These are phyloP conservation scores for Ogataea henricii DNA, from an alignment of 805 yeast species.

Conservation along the genomic window DNA sequence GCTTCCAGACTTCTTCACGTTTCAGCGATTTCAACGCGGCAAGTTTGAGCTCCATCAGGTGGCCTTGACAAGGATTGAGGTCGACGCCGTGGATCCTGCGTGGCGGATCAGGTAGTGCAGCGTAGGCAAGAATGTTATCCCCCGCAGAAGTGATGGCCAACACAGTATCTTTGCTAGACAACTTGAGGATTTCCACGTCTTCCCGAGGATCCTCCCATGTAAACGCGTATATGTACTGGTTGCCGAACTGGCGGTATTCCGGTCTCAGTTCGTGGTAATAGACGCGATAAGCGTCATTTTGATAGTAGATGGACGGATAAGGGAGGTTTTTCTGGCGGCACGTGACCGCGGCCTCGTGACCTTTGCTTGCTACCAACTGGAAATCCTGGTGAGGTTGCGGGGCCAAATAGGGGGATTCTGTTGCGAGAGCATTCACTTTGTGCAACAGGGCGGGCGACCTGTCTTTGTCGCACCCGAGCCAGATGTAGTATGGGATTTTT, in stretches of 20 bases:
- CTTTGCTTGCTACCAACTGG: conserved; percentile 55
- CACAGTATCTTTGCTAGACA: conserved; percentile 66
- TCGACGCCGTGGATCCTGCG: conserved; percentile 82
- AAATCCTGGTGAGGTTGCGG: conserved; percentile 42
- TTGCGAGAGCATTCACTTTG: conserved; percentile 68
- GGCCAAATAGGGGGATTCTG: conserved; percentile 80
- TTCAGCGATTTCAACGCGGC: conserved; percentile 64
- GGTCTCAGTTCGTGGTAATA: conserved; percentile 74
- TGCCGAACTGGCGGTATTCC: conserved; percentile 67
- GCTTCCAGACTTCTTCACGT: conserved; percentile 65
- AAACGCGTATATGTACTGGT: conserved; percentile 83
- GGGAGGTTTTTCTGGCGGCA: conserved; percentile 69
- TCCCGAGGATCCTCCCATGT: conserved; percentile 92
- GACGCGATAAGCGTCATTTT: conserved; percentile 74
- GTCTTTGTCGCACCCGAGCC: conserved; percentile 75
- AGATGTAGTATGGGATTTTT: conserved; percentile 77
- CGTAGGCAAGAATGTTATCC: conserved; percentile 76
- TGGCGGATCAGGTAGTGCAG: conserved; percentile 71
- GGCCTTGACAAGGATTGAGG: conserved; percentile 81
- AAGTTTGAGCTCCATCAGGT: conserved; percentile 73
- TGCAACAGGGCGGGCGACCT: conserved; percentile 49
- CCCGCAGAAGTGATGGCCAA: conserved; percentile 87
- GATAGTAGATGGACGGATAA: conserved; percentile 79
- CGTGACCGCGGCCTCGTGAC: conserved; percentile 72
- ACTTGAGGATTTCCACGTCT: conserved; percentile 65